Evolutionary conservation across 371 early-diverging fungal genomes (phyloP).

Genomic region (Homolaphlyctis polyrhiza): DNA sequence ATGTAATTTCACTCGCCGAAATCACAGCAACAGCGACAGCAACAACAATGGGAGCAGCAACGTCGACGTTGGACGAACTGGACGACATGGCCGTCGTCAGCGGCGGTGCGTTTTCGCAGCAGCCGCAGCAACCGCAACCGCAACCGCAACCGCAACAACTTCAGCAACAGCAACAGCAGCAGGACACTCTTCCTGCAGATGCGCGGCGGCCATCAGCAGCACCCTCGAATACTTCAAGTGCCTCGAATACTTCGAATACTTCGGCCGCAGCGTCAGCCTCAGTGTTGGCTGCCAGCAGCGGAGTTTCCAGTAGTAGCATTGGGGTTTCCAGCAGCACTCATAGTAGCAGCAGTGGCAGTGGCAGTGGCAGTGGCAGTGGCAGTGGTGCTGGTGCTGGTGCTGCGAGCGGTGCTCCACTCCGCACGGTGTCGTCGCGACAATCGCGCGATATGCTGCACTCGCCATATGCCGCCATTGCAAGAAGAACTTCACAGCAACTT

Average conservation of each 20-base stretch:
- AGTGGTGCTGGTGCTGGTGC: background rate
- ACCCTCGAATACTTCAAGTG: background rate
- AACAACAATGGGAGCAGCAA: no score
- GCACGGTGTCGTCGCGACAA: background rate
- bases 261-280: background rate
- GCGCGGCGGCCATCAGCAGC: background rate
- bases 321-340: background rate
- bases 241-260: background rate
- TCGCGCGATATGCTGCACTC: background rate
- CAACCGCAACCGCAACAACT: no score
- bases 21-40: no score
- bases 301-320: no score
- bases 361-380: background rate
- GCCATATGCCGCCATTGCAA: background rate
- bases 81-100: no score
- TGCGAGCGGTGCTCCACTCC: background rate
- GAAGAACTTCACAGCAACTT: background rate
- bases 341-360: background rate
- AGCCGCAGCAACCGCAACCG: no score
- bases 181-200: background rate
- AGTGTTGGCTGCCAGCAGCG: background rate
- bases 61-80: no score
- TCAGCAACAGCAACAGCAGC: no score
- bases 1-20: no score
- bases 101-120: no score